A percentile compares a stretch with the other conserved stretches of the same genome.
These are phyloP conservation scores for Cercospora beticola DNA, from an alignment of 2,329 filamentous ascomycete species.

Conservation along the genomic window DNA sequence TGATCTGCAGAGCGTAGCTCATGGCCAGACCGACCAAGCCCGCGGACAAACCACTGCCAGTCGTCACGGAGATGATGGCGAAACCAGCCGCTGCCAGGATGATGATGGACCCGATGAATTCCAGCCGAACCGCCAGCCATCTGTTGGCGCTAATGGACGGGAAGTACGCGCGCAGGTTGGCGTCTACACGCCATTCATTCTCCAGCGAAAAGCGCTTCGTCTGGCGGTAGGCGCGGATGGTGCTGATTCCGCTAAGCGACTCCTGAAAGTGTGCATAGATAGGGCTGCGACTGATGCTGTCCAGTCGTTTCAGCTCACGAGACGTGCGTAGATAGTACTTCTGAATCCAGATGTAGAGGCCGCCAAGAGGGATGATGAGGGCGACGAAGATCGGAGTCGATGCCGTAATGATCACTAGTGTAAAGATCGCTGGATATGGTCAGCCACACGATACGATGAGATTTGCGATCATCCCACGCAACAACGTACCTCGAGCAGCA, in stretches of 20 bases:
- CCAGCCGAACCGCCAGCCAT: constrained; percentile 91
- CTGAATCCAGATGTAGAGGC: constrained; percentile 88
- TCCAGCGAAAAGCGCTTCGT: constrained; percentile 83
- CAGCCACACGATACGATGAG: constrained; percentile 9
- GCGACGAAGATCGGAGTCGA: constrained; percentile 77
- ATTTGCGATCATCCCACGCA: constrained; percentile 15
- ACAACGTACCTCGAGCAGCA: constrained; percentile 48
- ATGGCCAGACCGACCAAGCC: constrained; percentile 89
- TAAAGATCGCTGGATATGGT: constrained; percentile 62
- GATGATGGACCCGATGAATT: constrained; percentile 92
- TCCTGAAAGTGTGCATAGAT: constrained; percentile 99
- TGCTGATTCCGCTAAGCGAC: constrained; percentile 87
- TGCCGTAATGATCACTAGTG: constrained; percentile 78
- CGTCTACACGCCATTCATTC: constrained; percentile 96
- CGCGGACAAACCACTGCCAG: constrained; percentile 60
- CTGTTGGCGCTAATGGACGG: constrained; percentile 86
- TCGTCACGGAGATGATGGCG: constrained; percentile 75
- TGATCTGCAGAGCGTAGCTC: constrained; percentile 97
- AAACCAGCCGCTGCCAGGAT: constrained; percentile 85
- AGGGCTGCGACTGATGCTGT: constrained; percentile 91
- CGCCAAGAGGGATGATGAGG: constrained; percentile 75
- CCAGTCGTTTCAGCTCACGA: constrained; percentile 90
- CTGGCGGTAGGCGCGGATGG: constrained; percentile 92
- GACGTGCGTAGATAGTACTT: constrained; percentile 96
- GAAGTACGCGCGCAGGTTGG: constrained; percentile 91